Base-by-base conservation (phyloP, 2,329 filamentous ascomycete species). In the Sphaerulina vaccinii region DNA sequence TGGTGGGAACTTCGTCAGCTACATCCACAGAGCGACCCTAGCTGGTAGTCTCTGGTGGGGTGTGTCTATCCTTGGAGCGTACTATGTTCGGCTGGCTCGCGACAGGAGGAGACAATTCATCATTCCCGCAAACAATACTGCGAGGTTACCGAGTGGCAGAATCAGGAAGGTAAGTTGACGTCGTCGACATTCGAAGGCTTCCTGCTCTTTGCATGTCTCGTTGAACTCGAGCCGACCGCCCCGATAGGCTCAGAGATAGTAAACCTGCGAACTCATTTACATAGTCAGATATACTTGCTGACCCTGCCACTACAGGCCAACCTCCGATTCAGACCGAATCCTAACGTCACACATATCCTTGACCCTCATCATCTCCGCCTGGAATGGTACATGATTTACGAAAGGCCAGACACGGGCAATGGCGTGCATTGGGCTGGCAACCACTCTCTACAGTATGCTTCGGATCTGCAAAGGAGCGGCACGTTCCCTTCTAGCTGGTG, bases 31-130 rank as follows among this genome's bases (percentile, higher is more conserved):
- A 15, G 15, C 2, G 27, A 21, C n/a, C 33, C 58, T 2, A 55
- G 51, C 40, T n/a, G n/a, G n/a, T n/a, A n/a, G n/a, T n/a, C 29
- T 60, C 24, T 59, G 35, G 22, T 60, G 56, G 56, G 56, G 53
- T 10, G 49, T 58, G 39, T 48, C 32, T 21, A 18, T 60, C 1
- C 41, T 60, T 33, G 51, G 46, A 18, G 49, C 51, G 39, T 56
- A 58, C 27, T 60, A 56, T 53, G 40, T 45, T 3, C 32, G 32
- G 5, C 33, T 32, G n/a, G 40, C 39, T 11, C 51, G 35, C 11
- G 11, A 24, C 7, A 11, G 38, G 18, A 49, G 55, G 39, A 35
- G 51, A 43, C 9, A 41, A 22, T 24, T 18, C 10, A 13, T 24
- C 8, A 21, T 22, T 21, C 19, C 18, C 19, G 22, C 9, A 7